Base-by-base conservation (phyloP, 2,329 filamentous ascomycete genomes). In the Epichloe typhina region DNA sequence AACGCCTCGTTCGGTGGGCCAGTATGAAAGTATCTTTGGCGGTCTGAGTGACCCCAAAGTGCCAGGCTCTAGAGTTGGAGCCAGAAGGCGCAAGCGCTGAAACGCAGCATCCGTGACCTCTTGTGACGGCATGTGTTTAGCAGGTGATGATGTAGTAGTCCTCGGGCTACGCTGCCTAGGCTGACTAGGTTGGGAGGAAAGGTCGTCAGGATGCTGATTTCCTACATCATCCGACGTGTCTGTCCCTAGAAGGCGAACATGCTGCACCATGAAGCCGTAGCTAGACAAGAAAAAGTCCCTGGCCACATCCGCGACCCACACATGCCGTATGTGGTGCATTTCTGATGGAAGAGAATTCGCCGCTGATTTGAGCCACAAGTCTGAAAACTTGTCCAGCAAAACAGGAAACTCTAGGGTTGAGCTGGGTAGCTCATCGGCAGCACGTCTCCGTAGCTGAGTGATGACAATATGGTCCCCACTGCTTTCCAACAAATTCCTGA, bases 1-100 rank as follows among this genome's bases (percentile, higher is more conserved):
- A 3, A 64, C 57, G 17, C 67, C 69, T 7, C 64, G 64, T 45
- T 69, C 61, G 2, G 60, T 57, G 1, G 69, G 69, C 70, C 70
- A 72, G 53, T 63, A 63, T 5, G 64, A 60, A 1, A 72, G 57
- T 1, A 71, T 52, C 4, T 54, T 58, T 2, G 64, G 59, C 26
- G 59, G 56, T 36, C 62, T 64, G 17, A 59, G 57, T 6, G 56
- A 52, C 5, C 57, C 59, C 47, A 64, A 52, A 21, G 58, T 60
- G 2, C 58, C 59, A 0, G 60, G 41, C 12, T 57, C 53, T 2
- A 69, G 40, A 0, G 60, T 62, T 4, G 66, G 60, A 2, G 62
- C 62, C 6, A 70, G 61, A 2, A 69, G 60, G 26, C 59, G 60
- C 1, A 71, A 58, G 13, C 68, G 62, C n/a, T 60, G 58, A 36